Evolutionary conservation across 441 rosid species (phyloP), one percentile per base, ranked within the genome.

Genomic region (Flueggea neowawraea): DNA sequence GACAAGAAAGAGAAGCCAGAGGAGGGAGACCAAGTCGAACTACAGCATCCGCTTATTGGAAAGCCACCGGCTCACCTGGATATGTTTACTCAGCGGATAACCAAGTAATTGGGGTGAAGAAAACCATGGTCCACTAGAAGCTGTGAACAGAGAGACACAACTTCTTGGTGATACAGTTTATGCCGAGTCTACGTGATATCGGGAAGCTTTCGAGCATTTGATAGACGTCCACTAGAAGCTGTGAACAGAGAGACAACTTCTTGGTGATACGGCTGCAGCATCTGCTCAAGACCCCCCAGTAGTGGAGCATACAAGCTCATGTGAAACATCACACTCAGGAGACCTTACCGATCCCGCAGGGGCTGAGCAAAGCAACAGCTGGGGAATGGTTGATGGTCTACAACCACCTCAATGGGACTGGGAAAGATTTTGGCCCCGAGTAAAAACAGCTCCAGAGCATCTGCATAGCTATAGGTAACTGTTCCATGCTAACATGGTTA

Each of bases 21-120:
- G 95, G 96, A 65, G 97, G 96, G 5, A 74, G 96, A 61, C 84
- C 90, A 0, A 80, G 74, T 62, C 67, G 97, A 31, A 85, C 82
- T 33, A 89, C 94, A 4, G 65, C 75, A 47, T 66, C 82, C 4
- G 96, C 94, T 43, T 91, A 91, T 65, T 91, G 96, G 97, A 91
- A 91, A 59, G 91, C 89, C 1, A 88, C 97, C 0, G 97, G 97
- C 5, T 82, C 97, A 28, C 91, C 94, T 6, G 62, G 81, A 54
- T 75, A 84, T 47, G 90, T 91, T 10, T 85, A 79, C 77, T 88
- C 91, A 0, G 69, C 83, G 0, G 82, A 81, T 49, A 76, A 73
- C 66, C 71, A 69, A 49, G 84, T 80, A 51, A 86, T 88, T 14
- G 94, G 90, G 49, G 56, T 80, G 70, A 91, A 84, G 82, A 88